Percentiles rank a stretch among this genome's conserved stretches.
phyloP scores from a whole-genome alignment of 139 green algal species.

The Pseudopediastrum boryanum region DNA sequence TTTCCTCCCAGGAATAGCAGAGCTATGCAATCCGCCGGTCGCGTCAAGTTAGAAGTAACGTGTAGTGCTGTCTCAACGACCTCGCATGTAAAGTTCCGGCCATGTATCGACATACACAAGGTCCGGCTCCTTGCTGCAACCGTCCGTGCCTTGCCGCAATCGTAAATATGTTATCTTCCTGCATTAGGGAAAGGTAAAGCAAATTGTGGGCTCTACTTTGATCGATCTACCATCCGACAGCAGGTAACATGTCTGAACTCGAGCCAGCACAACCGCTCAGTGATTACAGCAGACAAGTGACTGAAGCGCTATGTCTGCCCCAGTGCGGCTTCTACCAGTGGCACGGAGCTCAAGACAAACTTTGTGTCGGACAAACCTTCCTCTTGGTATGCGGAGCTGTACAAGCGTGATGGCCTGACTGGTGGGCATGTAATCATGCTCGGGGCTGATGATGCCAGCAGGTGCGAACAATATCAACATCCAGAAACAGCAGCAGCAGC shows the following conservation, averaged over 20 bases:
- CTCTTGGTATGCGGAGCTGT: slow-evolving; percentile 88
- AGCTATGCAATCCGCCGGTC: no score
- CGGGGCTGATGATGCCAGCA: slow-evolving; percentile 76
- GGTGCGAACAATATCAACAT: no score
- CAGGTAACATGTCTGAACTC: neutral
- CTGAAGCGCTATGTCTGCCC: neutral
- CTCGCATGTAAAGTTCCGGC: slow-evolving; percentile 74
- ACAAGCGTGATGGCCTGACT: slow-evolving; percentile 75
- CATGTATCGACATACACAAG: slow-evolving; percentile 99
- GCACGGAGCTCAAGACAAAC: slow-evolving; percentile 83
- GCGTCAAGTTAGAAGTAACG: no score
- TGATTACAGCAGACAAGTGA: neutral
- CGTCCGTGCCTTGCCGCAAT: neutral
- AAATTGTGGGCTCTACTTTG: slow-evolving; percentile 97
- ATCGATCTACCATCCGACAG: slow-evolving; percentile 66
- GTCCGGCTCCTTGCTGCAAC: slow-evolving; percentile 43
- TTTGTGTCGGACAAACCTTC: slow-evolving; percentile 90
- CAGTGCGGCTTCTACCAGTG: neutral
- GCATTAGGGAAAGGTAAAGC: slow-evolving; percentile 95
- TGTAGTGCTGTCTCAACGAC: neutral
- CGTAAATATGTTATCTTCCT: neutral
- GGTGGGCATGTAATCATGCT: slow-evolving; percentile 99
- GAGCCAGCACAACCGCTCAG: neutral
- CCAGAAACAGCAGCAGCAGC: no score
- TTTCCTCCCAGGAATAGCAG: no score